phyloP scores from a whole-genome alignment of 2,329 filamentous ascomycete genomes.

The Nothophoma quercina region DNA sequence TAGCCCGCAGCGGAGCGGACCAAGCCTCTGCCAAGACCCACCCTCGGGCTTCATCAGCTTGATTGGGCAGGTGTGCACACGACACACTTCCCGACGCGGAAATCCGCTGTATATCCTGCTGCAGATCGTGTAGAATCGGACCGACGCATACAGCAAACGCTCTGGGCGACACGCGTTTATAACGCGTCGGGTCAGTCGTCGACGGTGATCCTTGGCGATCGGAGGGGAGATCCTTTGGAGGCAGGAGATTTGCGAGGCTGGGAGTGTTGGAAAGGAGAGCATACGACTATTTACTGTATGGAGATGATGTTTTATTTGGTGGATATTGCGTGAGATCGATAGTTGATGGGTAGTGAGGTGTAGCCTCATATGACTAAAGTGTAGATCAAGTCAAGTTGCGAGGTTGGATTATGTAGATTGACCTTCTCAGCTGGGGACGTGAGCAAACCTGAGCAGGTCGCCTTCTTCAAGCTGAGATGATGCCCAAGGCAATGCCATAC shows the following conservation, averaged over 20 bases:
- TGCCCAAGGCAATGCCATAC: background rate
- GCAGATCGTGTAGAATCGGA: background rate
- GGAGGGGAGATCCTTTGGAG: background rate
- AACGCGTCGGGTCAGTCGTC: background rate
- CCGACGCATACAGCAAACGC: background rate
- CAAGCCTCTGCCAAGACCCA: background rate
- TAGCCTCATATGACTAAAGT: background rate
- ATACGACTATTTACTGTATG: background rate
- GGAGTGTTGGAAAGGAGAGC: background rate
- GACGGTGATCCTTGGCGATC: background rate
- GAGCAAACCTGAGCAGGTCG: too few relatives aligned
- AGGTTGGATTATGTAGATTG: too few relatives aligned
- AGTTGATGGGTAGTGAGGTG: too few relatives aligned
- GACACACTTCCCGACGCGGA: background rate
- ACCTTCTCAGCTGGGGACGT: too few relatives aligned
- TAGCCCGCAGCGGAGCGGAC: background rate
- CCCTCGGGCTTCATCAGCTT: background rate
- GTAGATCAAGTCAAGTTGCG: too few relatives aligned
- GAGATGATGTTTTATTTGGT: too few relatives aligned
- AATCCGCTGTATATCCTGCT: background rate
- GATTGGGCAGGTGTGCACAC: conserved; percentile 1
- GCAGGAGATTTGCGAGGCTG: background rate
- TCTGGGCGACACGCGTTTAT: background rate
- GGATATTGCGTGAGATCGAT: too few relatives aligned
- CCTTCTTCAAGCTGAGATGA: background rate